Percentiles rank a stretch among this genome's conserved stretches.
Evolutionary conservation across 257 asterid genomes (phyloP).

Genomic region (Solanum bukasovii): DNA sequence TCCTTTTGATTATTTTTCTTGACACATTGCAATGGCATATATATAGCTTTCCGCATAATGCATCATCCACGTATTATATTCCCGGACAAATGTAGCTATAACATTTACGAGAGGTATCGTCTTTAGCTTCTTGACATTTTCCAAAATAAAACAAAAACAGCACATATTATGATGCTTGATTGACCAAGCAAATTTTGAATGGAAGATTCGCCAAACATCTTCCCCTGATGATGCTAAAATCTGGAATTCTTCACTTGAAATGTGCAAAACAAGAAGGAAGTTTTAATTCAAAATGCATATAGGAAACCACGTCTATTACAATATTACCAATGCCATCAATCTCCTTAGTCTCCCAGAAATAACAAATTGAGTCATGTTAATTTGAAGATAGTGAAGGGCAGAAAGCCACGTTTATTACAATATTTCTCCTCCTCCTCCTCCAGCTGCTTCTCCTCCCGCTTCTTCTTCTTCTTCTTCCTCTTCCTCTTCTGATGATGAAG

Average conservation of each 20-base stretch:
- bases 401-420: not conserved
- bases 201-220: not conserved
- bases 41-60: too few relatives aligned
- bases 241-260: not conserved
- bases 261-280: not conserved
- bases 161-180: too few relatives aligned
- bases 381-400: not conserved
- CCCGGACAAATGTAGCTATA: not conserved
- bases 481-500: not conserved
- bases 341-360: not conserved
- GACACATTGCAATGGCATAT: too few relatives aligned
- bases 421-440: not conserved
- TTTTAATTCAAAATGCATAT: not conserved
- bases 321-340: not conserved
- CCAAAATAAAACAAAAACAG: slow-evolving; percentile 1
- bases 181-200: not conserved
- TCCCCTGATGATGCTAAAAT: not conserved
- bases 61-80: too few relatives aligned
- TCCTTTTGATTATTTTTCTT: too few relatives aligned
- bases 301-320: not conserved
- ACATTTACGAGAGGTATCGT: not conserved
- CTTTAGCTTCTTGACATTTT: not conserved
- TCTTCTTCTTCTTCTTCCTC: not conserved
- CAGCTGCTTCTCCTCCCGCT: not conserved
- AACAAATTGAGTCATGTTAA: not conserved